A percentile compares a stretch with the other conserved stretches of the same genome.
phyloP scores from a whole-genome alignment of 495 filamentous ascomycete species.

The Penicillium riverlandense region DNA sequence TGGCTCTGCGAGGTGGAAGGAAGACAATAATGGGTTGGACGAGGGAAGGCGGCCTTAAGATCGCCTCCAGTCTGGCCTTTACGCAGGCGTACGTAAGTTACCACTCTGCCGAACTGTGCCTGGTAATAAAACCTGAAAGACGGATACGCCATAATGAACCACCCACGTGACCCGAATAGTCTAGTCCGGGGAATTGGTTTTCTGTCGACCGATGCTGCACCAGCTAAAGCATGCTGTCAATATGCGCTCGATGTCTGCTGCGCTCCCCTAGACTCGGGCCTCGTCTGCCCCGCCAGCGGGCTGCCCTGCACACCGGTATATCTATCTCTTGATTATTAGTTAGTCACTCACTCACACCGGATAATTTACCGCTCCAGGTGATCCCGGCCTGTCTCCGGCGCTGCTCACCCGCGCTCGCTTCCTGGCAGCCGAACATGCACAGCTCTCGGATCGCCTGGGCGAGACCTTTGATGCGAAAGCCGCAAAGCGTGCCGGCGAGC shows the following conservation, averaged over 20 bases:
- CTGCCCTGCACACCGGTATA: conserved; percentile 20
- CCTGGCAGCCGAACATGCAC: conserved; percentile 60
- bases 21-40: no score
- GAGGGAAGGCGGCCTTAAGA: no score
- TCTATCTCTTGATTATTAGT: background rate
- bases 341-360: background rate
- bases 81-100: no score
- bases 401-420: conserved; percentile 59
- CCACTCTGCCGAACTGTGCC: no score
- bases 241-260: conserved; percentile 24
- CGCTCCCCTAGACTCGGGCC: conserved; percentile 12
- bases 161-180: no score
- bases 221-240: conserved; percentile 26
- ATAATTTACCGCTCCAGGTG: conserved; percentile 27
- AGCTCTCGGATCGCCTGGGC: conserved; percentile 47
- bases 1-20: no score
- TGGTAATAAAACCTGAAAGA: no score
- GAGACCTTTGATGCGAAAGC: conserved; percentile 62
- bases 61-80: no score
- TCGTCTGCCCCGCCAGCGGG: conserved; percentile 14
- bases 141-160: no score
- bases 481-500: conserved; percentile 72
- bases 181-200: no score
- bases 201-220: no score
- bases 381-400: conserved; percentile 43